Conservation (phyloP, 495 filamentous ascomycete genomes). For the Astrothelium macrocarpum region DNA sequence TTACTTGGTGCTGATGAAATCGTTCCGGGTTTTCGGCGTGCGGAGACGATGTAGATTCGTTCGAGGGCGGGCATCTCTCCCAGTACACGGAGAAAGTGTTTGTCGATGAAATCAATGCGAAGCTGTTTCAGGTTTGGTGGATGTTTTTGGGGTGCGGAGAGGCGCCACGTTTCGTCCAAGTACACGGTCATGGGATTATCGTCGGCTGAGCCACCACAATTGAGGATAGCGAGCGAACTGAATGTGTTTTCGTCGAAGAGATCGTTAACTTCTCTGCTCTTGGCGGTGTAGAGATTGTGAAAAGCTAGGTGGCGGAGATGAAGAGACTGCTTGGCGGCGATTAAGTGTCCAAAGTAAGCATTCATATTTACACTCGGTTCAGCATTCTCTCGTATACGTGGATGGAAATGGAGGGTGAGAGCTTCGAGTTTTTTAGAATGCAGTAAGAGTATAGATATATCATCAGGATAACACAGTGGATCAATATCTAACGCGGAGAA, state of each 20-base stretch:
- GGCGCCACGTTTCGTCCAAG: slow-evolving; percentile 45
- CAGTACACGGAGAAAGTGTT: slow-evolving; percentile 18
- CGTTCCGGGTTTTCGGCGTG: neutral
- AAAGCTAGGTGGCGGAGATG: slow-evolving; percentile 41
- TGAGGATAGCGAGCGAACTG: slow-evolving; percentile 45
- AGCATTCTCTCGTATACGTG: slow-evolving; percentile 49
- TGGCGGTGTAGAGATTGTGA: slow-evolving; percentile 49
- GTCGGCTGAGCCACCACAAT: slow-evolving; percentile 35
- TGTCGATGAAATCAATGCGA: slow-evolving; percentile 37
- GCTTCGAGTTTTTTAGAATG: slow-evolving; percentile 44
- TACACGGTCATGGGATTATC: slow-evolving; percentile 41
- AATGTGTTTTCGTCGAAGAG: slow-evolving; percentile 36
- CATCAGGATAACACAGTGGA: slow-evolving; percentile 56
- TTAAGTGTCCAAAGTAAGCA: slow-evolving; percentile 48
- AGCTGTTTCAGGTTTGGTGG: slow-evolving; percentile 27
- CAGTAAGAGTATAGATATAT: slow-evolving; percentile 47
- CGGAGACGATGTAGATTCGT: slow-evolving; percentile 24
- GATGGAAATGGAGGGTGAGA: slow-evolving; percentile 50
- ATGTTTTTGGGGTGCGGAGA: slow-evolving; percentile 20
- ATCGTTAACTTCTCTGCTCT: slow-evolving; percentile 36
- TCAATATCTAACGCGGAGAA: slow-evolving; percentile 52
- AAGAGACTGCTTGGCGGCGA: slow-evolving; percentile 37
- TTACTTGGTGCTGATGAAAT: slow-evolving; percentile 14
- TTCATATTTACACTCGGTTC: slow-evolving; percentile 47
- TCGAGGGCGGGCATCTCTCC: slow-evolving; percentile 19